Base-by-base conservation (phyloP, 495 filamentous ascomycete species). In the Annulohypoxylon bovei region DNA sequence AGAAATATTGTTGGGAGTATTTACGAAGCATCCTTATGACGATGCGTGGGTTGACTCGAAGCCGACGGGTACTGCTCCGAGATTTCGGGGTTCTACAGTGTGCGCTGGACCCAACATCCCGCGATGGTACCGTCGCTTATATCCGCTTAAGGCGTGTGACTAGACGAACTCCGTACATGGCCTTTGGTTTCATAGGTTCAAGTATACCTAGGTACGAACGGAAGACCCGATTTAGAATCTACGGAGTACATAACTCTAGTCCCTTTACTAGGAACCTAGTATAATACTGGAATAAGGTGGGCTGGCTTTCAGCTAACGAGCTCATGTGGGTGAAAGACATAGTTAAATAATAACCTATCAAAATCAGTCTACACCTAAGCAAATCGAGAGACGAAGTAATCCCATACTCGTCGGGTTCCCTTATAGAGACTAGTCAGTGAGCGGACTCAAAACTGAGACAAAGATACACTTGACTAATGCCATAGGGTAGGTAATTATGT, bases 61-160 rank as follows among this genome's bases (percentile, higher is more conserved):
- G 44, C 61, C 25, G 50, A 44, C 40, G 16, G 54, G 16, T 7
- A 6, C 25, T 62, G 12, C 33, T 56, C 56, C 66, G 58, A 52
- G 42, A 7, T 49, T 30, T 65, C 42, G 47, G 55, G 18, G 50
- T 70, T 39, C 42, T 61, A 58, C 35, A 47, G 55, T 60, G 61
- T 70, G 46, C 40, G 14, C 44, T 37, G 44, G 9, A 46, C 30
- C 33, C 33, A 27, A 46, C 3, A 39, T 14, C 27, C 11, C 28
- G 14, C 25, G 22, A 40, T 20, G 40, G 9, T 9, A n/a, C n/a
- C n/a, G n/a, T n/a, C 18, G 50, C 42, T 50, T n/a, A 28, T 53
- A n/a, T 2, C 57, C 42, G 40, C n/a, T n/a, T n/a, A n/a, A n/a
- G n/a, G n/a, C n/a, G n/a, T n/a, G n/a, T n/a, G n/a, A n/a, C n/a